Evolutionary conservation across 495 filamentous ascomycete species (phyloP).

Genomic region (Astrothelium macrocarpum): DNA sequence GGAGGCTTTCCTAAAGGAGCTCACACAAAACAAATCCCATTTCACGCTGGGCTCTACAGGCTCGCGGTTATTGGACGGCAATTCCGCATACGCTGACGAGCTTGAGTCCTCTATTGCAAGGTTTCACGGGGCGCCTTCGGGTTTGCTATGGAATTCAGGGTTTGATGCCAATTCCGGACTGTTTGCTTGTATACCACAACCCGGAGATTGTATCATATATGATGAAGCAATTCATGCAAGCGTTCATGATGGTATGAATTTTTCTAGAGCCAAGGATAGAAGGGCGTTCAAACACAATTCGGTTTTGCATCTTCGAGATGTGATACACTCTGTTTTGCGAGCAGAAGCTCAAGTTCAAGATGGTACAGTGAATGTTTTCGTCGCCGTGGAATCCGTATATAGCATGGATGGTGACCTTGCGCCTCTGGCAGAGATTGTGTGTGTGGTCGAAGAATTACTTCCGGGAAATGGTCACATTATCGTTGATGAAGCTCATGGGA

Average conservation of each 20-base stretch:
- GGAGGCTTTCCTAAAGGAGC: conserved; percentile 34
- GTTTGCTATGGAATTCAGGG: conserved; percentile 67
- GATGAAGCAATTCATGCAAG: conserved; percentile 72
- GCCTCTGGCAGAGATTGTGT: conserved; percentile 50
- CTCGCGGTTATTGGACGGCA: conserved; percentile 59
- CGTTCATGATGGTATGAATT: conserved; percentile 67
- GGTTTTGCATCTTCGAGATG: conserved; percentile 18
- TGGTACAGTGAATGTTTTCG: conserved; percentile 45
- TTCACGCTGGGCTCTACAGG: conserved; percentile 45
- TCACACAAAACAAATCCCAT: conserved; percentile 18
- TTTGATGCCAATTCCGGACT: conserved; percentile 69
- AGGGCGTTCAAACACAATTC: conserved; percentile 56
- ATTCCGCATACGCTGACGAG: conserved; percentile 51
- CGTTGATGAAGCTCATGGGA: conserved; percentile 73
- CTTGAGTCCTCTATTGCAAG: conserved; percentile 55
- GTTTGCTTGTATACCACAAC: conserved; percentile 56
- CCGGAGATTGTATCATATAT: conserved; percentile 58
- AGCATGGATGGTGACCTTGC: conserved; percentile 77
- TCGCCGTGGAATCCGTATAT: conserved; percentile 68
- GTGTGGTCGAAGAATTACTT: conserved; percentile 48
- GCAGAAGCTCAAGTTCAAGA: conserved; percentile 22
- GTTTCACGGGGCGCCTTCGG: conserved; percentile 56
- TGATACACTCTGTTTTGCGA: conserved; percentile 1
- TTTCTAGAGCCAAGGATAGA: conserved; percentile 44
- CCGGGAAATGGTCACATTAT: conserved; percentile 54